Evolutionary conservation across 1,139 yeast species (phyloP).

Genomic region (Blastobotrys buckinghamii): DNA sequence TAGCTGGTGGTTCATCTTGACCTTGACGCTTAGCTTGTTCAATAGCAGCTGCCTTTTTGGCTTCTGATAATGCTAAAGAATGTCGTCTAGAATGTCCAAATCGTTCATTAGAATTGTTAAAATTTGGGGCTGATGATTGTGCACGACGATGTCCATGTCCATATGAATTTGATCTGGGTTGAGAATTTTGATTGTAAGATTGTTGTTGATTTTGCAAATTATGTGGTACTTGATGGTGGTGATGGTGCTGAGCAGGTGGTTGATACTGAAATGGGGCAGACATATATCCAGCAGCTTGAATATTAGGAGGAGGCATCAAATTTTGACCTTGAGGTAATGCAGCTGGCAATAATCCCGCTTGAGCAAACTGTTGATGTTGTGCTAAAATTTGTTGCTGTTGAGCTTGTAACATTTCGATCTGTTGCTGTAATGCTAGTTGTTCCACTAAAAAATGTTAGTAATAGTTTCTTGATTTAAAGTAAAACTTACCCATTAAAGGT

Average conservation of each 20-base stretch:
- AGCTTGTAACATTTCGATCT: conserved; percentile 82
- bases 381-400: conserved; percentile 83
- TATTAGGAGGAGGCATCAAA: conserved; percentile 19
- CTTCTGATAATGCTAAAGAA: conserved; percentile 86
- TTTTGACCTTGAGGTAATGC: conserved; percentile 15
- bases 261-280: conserved; percentile 26
- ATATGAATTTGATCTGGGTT: background rate
- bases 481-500: conserved; percentile 66
- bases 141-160: conserved; percentile 29
- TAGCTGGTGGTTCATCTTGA: background rate
- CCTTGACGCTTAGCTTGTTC: conserved; percentile 57
- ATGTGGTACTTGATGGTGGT: conserved; percentile 4
- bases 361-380: conserved; percentile 50
- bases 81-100: conserved; percentile 85
- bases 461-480: background rate
- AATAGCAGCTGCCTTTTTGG: conserved; percentile 94
- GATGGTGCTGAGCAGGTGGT: conserved; percentile 3
- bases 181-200: conserved; percentile 1
- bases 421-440: conserved; percentile 87
- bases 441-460: conserved; percentile 42
- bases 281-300: conserved; percentile 23
- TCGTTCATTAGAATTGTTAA: conserved; percentile 8
- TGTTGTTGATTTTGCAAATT: conserved; percentile 7
- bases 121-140: conserved; percentile 26
- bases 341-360: conserved; percentile 26